Evolutionary conservation across 1,284 basidiomycete genomes (phyloP).

Genomic region (Singerocomus inundabilis): DNA sequence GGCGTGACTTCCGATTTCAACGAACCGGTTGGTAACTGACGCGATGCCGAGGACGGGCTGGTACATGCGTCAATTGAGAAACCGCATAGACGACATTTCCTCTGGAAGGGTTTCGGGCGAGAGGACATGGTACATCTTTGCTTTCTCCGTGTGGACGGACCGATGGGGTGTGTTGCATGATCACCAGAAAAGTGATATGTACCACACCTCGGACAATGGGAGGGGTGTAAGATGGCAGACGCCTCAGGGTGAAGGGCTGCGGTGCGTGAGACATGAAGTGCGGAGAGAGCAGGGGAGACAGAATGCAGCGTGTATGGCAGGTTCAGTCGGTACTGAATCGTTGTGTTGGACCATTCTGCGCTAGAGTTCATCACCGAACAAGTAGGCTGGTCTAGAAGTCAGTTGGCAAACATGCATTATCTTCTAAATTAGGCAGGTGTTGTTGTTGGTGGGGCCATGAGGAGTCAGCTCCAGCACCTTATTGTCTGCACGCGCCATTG

Average conservation of each 20-base stretch:
- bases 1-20: not conserved
- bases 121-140: slow-evolving; percentile 4
- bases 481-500: slow-evolving; percentile 17
- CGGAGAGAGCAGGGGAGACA: slow-evolving; percentile 54
- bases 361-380: slow-evolving; percentile 7
- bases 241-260: slow-evolving; percentile 33
- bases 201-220: slow-evolving; percentile 55
- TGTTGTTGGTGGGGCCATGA: slow-evolving; percentile 18
- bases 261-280: slow-evolving; percentile 52
- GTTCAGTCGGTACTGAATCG: slow-evolving; percentile 47
- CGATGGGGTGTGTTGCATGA: slow-evolving; percentile 17
- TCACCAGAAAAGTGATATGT: slow-evolving; percentile 38
- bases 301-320: slow-evolving; percentile 48
- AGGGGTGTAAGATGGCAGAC: slow-evolving; percentile 20
- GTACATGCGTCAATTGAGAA: slow-evolving; percentile 7
- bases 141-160: slow-evolving; percentile 12
- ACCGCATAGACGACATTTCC: slow-evolving; percentile 25
- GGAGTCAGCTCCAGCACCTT: slow-evolving; percentile 3
- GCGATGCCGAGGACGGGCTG: not conserved
- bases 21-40: not conserved
- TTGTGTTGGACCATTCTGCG: slow-evolving; percentile 31
- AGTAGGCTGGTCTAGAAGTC: no score
- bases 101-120: slow-evolving; percentile 6
- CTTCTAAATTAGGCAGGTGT: slow-evolving; percentile 23
- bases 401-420: no score